Evolutionary conservation across 805 yeast species (phyloP).

Genomic region (Diddensiella santjacobensis): DNA sequence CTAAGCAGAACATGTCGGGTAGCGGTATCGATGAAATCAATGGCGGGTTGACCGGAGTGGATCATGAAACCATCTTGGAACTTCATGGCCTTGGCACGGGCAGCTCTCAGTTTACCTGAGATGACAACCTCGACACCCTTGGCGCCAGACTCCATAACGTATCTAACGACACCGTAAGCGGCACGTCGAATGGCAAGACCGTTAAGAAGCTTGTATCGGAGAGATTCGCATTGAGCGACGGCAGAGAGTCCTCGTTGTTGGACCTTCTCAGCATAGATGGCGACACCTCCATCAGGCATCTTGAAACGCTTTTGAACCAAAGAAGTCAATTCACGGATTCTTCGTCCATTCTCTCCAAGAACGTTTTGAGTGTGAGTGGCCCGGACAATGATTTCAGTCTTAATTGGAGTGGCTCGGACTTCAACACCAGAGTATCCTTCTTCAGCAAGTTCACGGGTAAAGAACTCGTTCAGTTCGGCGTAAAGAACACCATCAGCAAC

Average conservation of each 20-base stretch:
- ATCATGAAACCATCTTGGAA: conserved; percentile 99
- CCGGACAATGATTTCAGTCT: conserved; percentile 97
- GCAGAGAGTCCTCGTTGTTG: conserved; percentile 99
- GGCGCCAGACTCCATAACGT: conserved; percentile 99
- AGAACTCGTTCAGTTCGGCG: conserved; percentile 99
- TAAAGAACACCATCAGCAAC: conserved; percentile 99
- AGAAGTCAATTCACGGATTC: conserved; percentile 97
- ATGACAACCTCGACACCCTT: conserved; percentile 99
- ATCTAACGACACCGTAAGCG: conserved; percentile 99
- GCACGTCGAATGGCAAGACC: conserved; percentile 99
- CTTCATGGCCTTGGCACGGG: conserved; percentile 99
- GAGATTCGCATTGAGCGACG: conserved; percentile 99
- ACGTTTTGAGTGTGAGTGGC: conserved; percentile 99
- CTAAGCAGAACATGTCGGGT: conserved; percentile 99
- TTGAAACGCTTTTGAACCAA: conserved; percentile 98
- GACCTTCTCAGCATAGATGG: conserved; percentile 97
- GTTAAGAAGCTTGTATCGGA: conserved; percentile 94
- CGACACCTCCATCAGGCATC: conserved; percentile 88
- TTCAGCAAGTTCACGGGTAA: conserved; percentile 99
- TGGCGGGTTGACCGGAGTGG: conserved; percentile 99
- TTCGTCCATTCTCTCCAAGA: conserved; percentile 99
- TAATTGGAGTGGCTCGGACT: conserved; percentile 97
- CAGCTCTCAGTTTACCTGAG: conserved; percentile 99
- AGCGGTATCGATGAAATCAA: conserved; percentile 97
- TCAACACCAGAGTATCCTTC: conserved; percentile 99